Evolutionary conservation across 1,284 basidiomycete genomes (phyloP).

Genomic region (Thelephora terrestris): DNA sequence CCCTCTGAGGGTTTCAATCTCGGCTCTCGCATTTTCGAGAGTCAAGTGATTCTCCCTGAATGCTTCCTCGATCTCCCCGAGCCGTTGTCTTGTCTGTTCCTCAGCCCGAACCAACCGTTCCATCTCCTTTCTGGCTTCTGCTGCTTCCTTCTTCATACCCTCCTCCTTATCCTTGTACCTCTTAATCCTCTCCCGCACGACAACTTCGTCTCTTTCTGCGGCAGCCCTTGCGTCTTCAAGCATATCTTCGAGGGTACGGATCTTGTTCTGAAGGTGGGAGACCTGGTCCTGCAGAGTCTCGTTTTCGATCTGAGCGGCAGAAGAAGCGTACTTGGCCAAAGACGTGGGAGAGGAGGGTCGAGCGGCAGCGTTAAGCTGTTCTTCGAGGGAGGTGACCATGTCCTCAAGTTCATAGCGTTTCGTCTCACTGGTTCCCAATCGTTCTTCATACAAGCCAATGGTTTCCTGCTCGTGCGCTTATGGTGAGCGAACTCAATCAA

Average conservation of each 20-base stretch:
- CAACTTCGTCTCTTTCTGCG: slow-evolving; percentile 66
- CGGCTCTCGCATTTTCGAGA: slow-evolving; percentile 84
- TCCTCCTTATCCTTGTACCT: slow-evolving; percentile 76
- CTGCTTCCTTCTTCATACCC: slow-evolving; percentile 56
- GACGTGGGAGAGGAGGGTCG: slow-evolving; percentile 29
- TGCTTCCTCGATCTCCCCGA: slow-evolving; percentile 82
- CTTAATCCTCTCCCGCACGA: slow-evolving; percentile 53
- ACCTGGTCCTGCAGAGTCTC: slow-evolving; percentile 85
- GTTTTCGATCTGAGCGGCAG: slow-evolving; percentile 85
- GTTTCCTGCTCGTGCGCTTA: slow-evolving; percentile 52
- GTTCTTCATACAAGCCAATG: slow-evolving; percentile 87
- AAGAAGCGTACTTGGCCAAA: slow-evolving; percentile 32
- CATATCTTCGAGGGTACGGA: slow-evolving; percentile 71
- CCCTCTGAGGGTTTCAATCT: slow-evolving; percentile 75
- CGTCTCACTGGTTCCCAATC: slow-evolving; percentile 58
- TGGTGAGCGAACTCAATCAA: neutral
- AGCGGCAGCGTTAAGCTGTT: slow-evolving; percentile 32
- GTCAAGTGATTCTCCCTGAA: slow-evolving; percentile 82
- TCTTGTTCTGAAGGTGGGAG: slow-evolving; percentile 73
- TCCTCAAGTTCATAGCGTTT: slow-evolving; percentile 75
- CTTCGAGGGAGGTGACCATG: slow-evolving; percentile 53
- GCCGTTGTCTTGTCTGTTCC: slow-evolving; percentile 45
- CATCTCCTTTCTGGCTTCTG: slow-evolving; percentile 50
- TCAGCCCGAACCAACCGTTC: slow-evolving; percentile 58
- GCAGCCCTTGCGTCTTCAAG: slow-evolving; percentile 70